Conservation (phyloP, 2,329 filamentous ascomycete species). For the Ophiobolus disseminans region DNA sequence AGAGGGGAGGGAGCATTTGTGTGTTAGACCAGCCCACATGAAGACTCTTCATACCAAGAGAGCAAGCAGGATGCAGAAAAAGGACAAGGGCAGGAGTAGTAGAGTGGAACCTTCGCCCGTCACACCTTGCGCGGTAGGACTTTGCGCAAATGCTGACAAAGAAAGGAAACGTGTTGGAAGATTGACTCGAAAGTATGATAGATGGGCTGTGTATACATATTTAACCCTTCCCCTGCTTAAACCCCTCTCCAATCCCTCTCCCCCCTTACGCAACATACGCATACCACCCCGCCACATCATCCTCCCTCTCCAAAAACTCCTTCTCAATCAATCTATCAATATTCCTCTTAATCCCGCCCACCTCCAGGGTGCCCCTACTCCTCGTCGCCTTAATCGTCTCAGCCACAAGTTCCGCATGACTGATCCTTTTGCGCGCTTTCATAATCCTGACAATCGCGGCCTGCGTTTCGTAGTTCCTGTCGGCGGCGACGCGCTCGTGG, state of each 20-base stretch:
- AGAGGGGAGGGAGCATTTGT: too few relatives aligned
- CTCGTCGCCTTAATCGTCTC: constrained; percentile 93
- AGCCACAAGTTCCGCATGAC: constrained; percentile 83
- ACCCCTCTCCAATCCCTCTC: not conserved
- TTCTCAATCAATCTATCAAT: constrained; percentile 78
- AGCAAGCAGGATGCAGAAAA: too few relatives aligned
- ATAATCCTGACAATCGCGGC: constrained; percentile 96
- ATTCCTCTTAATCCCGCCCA: constrained; percentile 91
- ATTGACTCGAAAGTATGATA: too few relatives aligned
- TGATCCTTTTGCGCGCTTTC: constrained; percentile 90
- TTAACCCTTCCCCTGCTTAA: too few relatives aligned
- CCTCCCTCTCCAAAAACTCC: constrained; percentile 49
- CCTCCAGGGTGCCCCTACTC: constrained; percentile 83
- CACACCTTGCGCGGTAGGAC: too few relatives aligned
- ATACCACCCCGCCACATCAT: constrained; percentile 50
- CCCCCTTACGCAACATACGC: constrained; percentile 53
- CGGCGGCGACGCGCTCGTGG: constrained; percentile 85
- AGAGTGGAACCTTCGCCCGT: too few relatives aligned
- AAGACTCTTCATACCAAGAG: too few relatives aligned
- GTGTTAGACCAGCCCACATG: too few relatives aligned
- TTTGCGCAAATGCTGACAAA: too few relatives aligned
- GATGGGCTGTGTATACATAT: too few relatives aligned
- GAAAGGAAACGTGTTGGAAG: too few relatives aligned
- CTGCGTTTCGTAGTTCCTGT: constrained; percentile 95
- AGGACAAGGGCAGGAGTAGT: too few relatives aligned